Percentiles rank a stretch among this genome's conserved stretches.
phyloP scores from a whole-genome alignment of 305 asterid species.

The Solanum hybrid region DNA sequence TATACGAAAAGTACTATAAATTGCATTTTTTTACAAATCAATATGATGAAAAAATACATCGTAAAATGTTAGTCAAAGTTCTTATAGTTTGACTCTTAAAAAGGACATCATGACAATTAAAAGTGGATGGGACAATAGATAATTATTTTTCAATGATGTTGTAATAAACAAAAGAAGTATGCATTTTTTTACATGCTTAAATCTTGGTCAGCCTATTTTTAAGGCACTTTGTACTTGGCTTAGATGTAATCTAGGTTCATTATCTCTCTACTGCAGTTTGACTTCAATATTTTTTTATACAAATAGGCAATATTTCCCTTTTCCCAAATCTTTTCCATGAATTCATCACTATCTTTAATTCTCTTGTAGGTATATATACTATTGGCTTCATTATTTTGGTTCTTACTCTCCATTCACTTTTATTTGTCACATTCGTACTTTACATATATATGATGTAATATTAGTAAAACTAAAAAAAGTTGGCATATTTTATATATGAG shows the following conservation, averaged over 20 bases:
- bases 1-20: too few species aligned
- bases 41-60: neutral
- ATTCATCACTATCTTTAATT: neutral
- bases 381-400: neutral
- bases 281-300: neutral
- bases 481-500: neutral
- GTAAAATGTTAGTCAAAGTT: too few species aligned
- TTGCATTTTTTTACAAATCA: neutral
- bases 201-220: neutral
- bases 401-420: neutral
- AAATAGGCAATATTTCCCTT: neutral
- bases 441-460: neutral
- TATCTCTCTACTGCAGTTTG: neutral
- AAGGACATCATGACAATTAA: too few species aligned
- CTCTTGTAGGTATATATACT: neutral
- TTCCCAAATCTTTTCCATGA: neutral
- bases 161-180: neutral
- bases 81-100: neutral
- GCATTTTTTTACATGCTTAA: neutral
- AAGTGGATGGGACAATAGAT: too few species aligned
- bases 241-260: neutral
- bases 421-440: neutral
- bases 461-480: neutral
- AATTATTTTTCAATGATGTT: neutral
- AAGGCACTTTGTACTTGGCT: neutral